These are phyloP conservation scores for Amanita subjunquillea DNA, from an alignment of 768 basidiomycete species.

Conservation along the genomic window DNA sequence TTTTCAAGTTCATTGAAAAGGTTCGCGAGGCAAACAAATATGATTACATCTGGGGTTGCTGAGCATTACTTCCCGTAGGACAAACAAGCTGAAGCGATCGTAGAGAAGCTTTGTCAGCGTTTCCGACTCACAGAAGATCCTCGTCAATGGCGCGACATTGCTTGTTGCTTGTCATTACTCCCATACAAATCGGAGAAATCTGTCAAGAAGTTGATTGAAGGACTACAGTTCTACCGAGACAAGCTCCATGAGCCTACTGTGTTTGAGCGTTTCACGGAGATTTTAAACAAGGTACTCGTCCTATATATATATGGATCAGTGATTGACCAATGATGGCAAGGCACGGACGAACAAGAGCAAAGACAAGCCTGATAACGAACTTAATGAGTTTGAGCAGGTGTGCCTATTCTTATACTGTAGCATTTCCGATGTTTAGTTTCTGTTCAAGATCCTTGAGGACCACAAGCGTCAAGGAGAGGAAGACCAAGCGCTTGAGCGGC, in stretches of 20 bases:
- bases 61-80: constrained; percentile 41
- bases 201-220: constrained; percentile 93
- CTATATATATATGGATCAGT: not conserved
- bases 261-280: constrained; percentile 76
- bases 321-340: constrained; percentile 12
- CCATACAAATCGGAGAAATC: constrained; percentile 97
- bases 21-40: constrained; percentile 25
- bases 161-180: constrained; percentile 86
- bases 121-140: constrained; percentile 84
- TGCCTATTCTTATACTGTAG: constrained; percentile 5
- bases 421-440: not conserved
- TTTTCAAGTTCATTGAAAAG: constrained; percentile 97
- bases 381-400: constrained; percentile 91
- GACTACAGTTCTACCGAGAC: constrained; percentile 86
- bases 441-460: constrained; percentile 68
- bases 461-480: constrained; percentile 80
- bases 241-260: constrained; percentile 87
- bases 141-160: constrained; percentile 96
- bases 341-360: constrained; percentile 86
- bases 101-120: constrained; percentile 95
- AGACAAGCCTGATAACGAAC: constrained; percentile 86
- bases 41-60: not conserved
- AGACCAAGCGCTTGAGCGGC: constrained; percentile 83
- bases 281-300: constrained; percentile 65
- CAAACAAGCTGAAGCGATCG: constrained; percentile 95